Conservation (phyloP, 2,329 filamentous ascomycete genomes). For the Colletotrichum liriopes region DNA sequence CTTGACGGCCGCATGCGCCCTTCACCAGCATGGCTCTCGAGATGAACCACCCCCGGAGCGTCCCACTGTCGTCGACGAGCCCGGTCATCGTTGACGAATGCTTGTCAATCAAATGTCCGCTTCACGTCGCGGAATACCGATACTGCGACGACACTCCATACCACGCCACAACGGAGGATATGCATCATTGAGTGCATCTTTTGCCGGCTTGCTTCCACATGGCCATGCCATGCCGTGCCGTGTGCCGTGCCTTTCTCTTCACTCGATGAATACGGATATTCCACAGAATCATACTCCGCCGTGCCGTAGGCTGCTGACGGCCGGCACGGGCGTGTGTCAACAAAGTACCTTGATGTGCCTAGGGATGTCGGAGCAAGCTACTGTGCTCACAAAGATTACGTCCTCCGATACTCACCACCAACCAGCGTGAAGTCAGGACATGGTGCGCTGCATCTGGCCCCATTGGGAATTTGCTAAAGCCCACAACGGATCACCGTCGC, state of each 20-base stretch:
- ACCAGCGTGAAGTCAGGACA: conserved; percentile 25
- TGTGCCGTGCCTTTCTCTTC: not conserved
- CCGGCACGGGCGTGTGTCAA: conserved; percentile 26
- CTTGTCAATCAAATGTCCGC: conserved; percentile 29
- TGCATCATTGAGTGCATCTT: not conserved
- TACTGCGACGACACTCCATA: conserved; percentile 16
- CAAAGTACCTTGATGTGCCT: conserved; percentile 37
- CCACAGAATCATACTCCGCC: conserved; percentile 1
- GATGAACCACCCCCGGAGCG: conserved; percentile 23
- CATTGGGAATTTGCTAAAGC: conserved; percentile 38
- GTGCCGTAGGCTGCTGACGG: not conserved
- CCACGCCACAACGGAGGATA: not conserved
- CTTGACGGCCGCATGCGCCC: conserved; percentile 34
- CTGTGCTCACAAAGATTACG: conserved; percentile 10
- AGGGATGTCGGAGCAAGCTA: conserved; percentile 3
- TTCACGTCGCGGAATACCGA: conserved; percentile 15
- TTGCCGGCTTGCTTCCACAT: not conserved
- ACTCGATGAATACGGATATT: conserved; percentile 9
- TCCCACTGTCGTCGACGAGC: conserved; percentile 21
- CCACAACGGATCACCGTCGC: conserved; percentile 37
- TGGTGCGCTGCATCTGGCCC: conserved; percentile 37
- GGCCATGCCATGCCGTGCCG: not conserved
- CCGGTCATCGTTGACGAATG: conserved; percentile 14
- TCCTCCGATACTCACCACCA: conserved; percentile 30
- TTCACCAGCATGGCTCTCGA: conserved; percentile 26